Conservation (phyloP, 805 yeast genomes). For the Spathaspora hagerdaliae region DNA sequence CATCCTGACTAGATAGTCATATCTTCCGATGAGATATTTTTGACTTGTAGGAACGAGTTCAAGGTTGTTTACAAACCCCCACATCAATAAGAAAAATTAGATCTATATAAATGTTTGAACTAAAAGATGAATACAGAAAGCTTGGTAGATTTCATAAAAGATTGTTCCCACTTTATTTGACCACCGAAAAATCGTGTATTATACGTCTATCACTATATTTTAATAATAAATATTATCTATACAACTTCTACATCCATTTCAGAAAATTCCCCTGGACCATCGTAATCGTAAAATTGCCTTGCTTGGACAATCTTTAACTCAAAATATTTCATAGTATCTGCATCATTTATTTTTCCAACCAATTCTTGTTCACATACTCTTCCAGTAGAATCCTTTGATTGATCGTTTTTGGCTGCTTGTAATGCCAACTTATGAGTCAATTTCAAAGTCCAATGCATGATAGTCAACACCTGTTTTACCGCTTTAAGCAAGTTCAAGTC, state of each 20-base stretch:
- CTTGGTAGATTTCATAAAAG: too few species aligned
- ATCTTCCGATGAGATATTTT: too few species aligned
- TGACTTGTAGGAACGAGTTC: too few species aligned
- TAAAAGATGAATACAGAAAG: too few species aligned
- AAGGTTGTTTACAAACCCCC: too few species aligned
- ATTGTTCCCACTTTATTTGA: too few species aligned
- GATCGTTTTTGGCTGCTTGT: constrained; percentile 3
- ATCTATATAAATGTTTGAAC: too few species aligned
- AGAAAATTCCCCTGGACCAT: constrained; percentile 20
- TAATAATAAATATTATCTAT: not conserved
- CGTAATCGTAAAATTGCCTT: constrained; percentile 33
- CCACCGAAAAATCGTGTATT: not conserved
- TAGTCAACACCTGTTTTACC: constrained; percentile 52
- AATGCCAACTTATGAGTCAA: constrained; percentile 42
- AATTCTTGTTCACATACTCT: constrained; percentile 4
- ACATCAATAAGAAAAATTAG: too few species aligned
- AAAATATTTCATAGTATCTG: constrained; percentile 60
- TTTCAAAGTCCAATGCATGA: constrained; percentile 50
- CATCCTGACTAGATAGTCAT: too few species aligned
- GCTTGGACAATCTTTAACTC: constrained; percentile 70
- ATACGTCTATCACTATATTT: not conserved
- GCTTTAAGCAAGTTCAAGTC: constrained; percentile 20
- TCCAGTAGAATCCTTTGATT: not conserved
- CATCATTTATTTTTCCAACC: constrained; percentile 51
- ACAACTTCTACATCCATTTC: constrained; percentile 1